Base-by-base conservation (phyloP, 2,329 filamentous ascomycete species). In the Cercospora zeae-maydis region DNA sequence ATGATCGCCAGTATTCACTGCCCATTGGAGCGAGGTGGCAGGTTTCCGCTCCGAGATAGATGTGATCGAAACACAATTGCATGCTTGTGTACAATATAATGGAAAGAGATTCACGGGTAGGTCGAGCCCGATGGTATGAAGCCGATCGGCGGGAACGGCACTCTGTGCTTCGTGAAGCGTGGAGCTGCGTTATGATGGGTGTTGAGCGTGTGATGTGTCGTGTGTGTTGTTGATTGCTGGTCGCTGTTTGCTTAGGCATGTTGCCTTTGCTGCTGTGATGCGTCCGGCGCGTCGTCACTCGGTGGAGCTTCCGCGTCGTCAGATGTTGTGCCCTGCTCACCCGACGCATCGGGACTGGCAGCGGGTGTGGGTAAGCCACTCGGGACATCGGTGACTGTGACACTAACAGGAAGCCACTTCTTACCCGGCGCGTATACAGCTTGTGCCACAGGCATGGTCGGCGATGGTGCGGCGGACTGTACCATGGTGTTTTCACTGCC, bases 21-120 rank as follows among this genome's bases (percentile, higher is more conserved):
- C 39, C 21, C 16, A 19, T 45, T 45, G 39, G 39, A 45, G 39
- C 9, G 16, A 19, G 21, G 21, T 19, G 39, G 19, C 39, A 45
- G 39, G 21, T n/a, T 45, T 45, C 39, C 39, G 19, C 39, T 45
- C 39, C 39, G 39, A 13, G 19, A 45, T 45, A 99, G 91, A 45
- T 27, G 24, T 45, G 16, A 19, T 21, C 13, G 39, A 45, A 45
- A 45, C 39, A 45, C 16, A 21, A 19, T 19, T 13, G 39, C 39
- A 45, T 45, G 39, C 39, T 45, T 45, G 39, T 24, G 39, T 45
- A 45, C 39, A 45, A 21, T 24, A 24, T 21, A 19, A 21, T 21
- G 19, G 19, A 24, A 45, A 45, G 39, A 45, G 21, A 45, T 24
- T 45, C 39, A 45, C 10, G 13, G 11, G 19, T 45, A 45, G 39